phyloP scores from a whole-genome alignment of 1,284 basidiomycete genomes.

The Chalciporus piperatoides region DNA sequence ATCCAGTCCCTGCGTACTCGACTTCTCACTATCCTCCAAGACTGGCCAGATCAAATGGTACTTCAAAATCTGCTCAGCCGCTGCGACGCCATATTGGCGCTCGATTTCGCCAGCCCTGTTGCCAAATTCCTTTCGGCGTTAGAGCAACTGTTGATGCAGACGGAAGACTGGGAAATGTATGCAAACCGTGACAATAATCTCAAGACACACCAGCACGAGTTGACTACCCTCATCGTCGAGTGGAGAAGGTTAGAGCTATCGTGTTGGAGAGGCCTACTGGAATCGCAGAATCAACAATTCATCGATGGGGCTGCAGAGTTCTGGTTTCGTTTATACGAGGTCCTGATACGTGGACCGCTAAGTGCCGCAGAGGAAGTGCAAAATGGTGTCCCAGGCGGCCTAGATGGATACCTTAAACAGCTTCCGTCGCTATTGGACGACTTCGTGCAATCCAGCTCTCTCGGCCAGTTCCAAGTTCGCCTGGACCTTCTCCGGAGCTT shows the following conservation, averaged over 20 bases:
- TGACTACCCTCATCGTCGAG: conserved; percentile 77
- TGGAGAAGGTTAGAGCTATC: conserved; percentile 91
- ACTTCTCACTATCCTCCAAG: conserved; percentile 58
- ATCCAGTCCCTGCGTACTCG: conserved; percentile 52
- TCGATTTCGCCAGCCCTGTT: conserved; percentile 71
- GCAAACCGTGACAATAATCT: conserved; percentile 87
- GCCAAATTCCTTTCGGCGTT: conserved; percentile 83
- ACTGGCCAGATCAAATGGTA: conserved; percentile 99
- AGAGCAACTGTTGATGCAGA: conserved; percentile 85
- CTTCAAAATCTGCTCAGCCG: conserved; percentile 80
- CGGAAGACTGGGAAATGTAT: conserved; percentile 97
- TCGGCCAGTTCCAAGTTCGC: conserved; percentile 80
- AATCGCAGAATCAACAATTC: conserved; percentile 66
- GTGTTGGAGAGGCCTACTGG: conserved; percentile 83
- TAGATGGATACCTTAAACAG: conserved; percentile 58
- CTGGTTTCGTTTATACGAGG: conserved; percentile 93
- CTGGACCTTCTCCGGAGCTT: conserved; percentile 74
- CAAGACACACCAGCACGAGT: conserved; percentile 58
- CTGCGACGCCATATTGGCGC: conserved; percentile 65
- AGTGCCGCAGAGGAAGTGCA: conserved; percentile 42
- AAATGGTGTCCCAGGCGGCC: conserved; percentile 31
- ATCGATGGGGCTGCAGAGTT: conserved; percentile 68
- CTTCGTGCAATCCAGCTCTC: conserved; percentile 73
- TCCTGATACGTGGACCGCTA: conserved; percentile 63
- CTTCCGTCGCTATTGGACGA: conserved; percentile 81